Conservation (phyloP, 495 filamentous ascomycete genomes). For the Penicillium egyptiacum region DNA sequence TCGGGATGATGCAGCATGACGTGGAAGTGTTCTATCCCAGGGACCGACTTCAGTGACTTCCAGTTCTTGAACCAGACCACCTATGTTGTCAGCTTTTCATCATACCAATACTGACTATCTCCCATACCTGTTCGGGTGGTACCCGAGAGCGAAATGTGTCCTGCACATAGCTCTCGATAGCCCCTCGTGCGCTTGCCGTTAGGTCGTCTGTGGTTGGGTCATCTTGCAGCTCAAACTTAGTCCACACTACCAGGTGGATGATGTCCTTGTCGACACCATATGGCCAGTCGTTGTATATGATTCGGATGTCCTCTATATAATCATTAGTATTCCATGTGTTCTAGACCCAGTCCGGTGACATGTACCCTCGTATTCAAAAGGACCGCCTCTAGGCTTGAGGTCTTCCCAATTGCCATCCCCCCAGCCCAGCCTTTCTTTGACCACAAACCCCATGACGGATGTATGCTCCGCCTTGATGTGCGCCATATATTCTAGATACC, state of each 20-base stretch:
- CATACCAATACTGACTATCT: constrained; percentile 21
- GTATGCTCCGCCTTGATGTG: constrained; percentile 64
- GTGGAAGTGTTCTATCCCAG: constrained; percentile 93
- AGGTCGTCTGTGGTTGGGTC: constrained; percentile 64
- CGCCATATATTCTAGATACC: constrained; percentile 66
- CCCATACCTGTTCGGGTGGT: constrained; percentile 36
- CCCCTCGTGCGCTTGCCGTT: constrained; percentile 57
- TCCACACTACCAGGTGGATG: constrained; percentile 85
- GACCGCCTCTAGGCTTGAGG: constrained; percentile 44
- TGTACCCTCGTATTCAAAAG: constrained; percentile 53
- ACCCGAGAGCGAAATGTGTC: constrained; percentile 58
- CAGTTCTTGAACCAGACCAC: constrained; percentile 93
- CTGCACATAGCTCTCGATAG: constrained; percentile 68
- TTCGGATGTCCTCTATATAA: constrained; percentile 63
- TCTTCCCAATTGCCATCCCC: constrained; percentile 37
- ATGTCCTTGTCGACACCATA: constrained; percentile 76
- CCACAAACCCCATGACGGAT: constrained; percentile 71
- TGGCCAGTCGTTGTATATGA: constrained; percentile 88
- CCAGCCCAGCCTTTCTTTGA: constrained; percentile 67
- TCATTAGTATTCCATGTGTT: constrained; percentile 1
- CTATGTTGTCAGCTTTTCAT: constrained; percentile 34
- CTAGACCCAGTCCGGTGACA: background rate
- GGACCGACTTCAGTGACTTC: constrained; percentile 73
- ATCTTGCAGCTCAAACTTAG: constrained; percentile 77
- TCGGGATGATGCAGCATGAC: constrained; percentile 82